Percentiles rank a stretch among this genome's conserved stretches.
These are phyloP conservation scores for Graphilbum sp. DNA, from an alignment of 2,329 filamentous ascomycete species.

Conservation along the genomic window DNA sequence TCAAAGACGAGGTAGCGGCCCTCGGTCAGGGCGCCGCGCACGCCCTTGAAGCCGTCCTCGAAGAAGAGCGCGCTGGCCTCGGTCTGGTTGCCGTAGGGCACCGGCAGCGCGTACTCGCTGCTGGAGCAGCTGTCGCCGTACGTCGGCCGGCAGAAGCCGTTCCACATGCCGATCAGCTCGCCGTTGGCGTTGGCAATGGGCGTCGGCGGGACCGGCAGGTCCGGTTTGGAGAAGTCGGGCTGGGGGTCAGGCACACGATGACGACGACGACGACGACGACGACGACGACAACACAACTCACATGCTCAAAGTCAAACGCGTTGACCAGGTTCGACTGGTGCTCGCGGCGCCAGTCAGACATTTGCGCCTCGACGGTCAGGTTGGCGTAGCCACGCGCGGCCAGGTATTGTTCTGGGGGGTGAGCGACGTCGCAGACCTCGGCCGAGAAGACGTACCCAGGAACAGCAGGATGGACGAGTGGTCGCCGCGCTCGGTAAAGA, in stretches of 20 bases:
- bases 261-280: neutral
- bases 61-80: conserved; percentile 22
- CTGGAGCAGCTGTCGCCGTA: conserved; percentile 17
- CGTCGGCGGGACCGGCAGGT: conserved; percentile 23
- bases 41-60: conserved; percentile 37
- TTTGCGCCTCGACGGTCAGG: conserved; percentile 8
- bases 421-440: neutral
- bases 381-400: conserved; percentile 16
- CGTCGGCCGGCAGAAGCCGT: conserved; percentile 21
- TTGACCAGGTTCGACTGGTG: conserved; percentile 13
- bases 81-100: conserved; percentile 28
- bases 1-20: conserved; percentile 37
- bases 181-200: conserved; percentile 25
- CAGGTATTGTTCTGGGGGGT: conserved; percentile 6
- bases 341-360: conserved; percentile 13
- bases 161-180: conserved; percentile 24
- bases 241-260: neutral
- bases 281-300: neutral
- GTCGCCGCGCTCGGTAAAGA: conserved; percentile 36
- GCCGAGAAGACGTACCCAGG: conserved; percentile 21
- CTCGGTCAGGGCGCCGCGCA: conserved; percentile 34
- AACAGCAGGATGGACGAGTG: conserved; percentile 40
- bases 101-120: conserved; percentile 11
- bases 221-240: conserved; percentile 31
- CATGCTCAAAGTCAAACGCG: conserved; percentile 13